Conservation (phyloP, 1,139 yeast species). For the Sugiyamaella xylanicola region DNA sequence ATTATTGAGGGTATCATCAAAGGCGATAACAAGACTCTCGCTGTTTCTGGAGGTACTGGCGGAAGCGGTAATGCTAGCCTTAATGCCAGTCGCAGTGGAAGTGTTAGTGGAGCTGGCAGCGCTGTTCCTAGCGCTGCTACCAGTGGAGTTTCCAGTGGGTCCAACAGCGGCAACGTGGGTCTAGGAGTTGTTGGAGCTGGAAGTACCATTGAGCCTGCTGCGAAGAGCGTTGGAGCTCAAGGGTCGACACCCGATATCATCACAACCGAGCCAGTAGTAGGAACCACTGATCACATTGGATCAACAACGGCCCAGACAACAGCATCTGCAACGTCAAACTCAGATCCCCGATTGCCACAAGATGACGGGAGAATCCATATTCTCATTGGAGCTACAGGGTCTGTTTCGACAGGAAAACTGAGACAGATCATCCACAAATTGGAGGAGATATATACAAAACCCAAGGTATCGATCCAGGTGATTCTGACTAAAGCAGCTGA, state of each 20-base stretch:
- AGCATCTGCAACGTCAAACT: slow-evolving; percentile 2
- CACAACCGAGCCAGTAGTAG: not conserved
- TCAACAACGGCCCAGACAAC: not conserved
- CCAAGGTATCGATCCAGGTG: slow-evolving; percentile 75
- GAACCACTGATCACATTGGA: not conserved
- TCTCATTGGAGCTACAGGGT: slow-evolving; percentile 87
- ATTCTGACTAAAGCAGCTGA: slow-evolving; percentile 83
- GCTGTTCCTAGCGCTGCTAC: slow-evolving; percentile 2
- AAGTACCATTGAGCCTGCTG: not conserved
- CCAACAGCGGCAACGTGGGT: not conserved
- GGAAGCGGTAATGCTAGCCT: not conserved
- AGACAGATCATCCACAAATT: slow-evolving; percentile 73
- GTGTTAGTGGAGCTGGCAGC: slow-evolving; percentile 4
- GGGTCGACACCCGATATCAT: not conserved
- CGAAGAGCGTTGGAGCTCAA: not conserved
- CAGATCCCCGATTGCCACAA: slow-evolving; percentile 79
- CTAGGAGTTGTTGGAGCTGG: not conserved
- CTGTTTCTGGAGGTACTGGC: not conserved
- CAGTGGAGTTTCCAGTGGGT: not conserved
- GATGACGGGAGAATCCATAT: slow-evolving; percentile 91
- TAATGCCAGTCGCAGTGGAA: slow-evolving; percentile 5
- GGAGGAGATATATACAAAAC: slow-evolving; percentile 75
- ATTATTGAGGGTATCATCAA: slow-evolving; percentile 13
- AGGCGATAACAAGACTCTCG: not conserved
- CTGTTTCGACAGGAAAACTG: slow-evolving; percentile 75